These are phyloP conservation scores for Podospora comata DNA, from an alignment of 495 filamentous ascomycete species.

Conservation along the genomic window DNA sequence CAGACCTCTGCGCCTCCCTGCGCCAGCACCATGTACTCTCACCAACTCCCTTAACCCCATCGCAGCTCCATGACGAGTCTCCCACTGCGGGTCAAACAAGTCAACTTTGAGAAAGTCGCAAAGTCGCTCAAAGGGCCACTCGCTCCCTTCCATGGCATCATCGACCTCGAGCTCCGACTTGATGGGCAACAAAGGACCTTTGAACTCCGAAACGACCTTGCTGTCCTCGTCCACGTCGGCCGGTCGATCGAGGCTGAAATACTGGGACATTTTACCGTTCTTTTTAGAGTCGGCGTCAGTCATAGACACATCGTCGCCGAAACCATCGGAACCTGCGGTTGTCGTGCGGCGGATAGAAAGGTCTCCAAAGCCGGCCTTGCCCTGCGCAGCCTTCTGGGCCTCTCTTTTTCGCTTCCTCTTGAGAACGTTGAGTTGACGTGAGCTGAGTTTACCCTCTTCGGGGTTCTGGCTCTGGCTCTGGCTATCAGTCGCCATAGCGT, in stretches of 20 bases:
- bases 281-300: slow-evolving; percentile 60
- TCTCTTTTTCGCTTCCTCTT: slow-evolving; percentile 86
- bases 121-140: slow-evolving; percentile 91
- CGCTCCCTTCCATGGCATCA: slow-evolving; percentile 69
- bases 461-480: slow-evolving; percentile 39
- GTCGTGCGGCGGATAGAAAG: slow-evolving; percentile 68
- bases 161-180: slow-evolving; percentile 66
- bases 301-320: slow-evolving; percentile 55
- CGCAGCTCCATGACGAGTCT: slow-evolving; percentile 93
- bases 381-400: slow-evolving; percentile 71
- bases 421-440: slow-evolving; percentile 86
- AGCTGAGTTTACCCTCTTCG: slow-evolving; percentile 75
- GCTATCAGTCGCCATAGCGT: slow-evolving; percentile 29
- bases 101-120: slow-evolving; percentile 92
- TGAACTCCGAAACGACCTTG: slow-evolving; percentile 94
- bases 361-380: slow-evolving; percentile 76
- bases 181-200: slow-evolving; percentile 63
- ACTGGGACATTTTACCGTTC: slow-evolving; percentile 75
- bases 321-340: slow-evolving; percentile 46
- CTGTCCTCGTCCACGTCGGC: slow-evolving; percentile 75
- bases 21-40: slow-evolving; percentile 85
- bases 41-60: slow-evolving; percentile 92
- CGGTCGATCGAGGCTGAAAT: slow-evolving; percentile 78
- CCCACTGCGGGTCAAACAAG: slow-evolving; percentile 91
- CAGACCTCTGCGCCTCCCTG: slow-evolving; percentile 74